These are phyloP conservation scores for Trapa bicornis DNA, from an alignment of 345 rosid species.

Conservation along the genomic window DNA sequence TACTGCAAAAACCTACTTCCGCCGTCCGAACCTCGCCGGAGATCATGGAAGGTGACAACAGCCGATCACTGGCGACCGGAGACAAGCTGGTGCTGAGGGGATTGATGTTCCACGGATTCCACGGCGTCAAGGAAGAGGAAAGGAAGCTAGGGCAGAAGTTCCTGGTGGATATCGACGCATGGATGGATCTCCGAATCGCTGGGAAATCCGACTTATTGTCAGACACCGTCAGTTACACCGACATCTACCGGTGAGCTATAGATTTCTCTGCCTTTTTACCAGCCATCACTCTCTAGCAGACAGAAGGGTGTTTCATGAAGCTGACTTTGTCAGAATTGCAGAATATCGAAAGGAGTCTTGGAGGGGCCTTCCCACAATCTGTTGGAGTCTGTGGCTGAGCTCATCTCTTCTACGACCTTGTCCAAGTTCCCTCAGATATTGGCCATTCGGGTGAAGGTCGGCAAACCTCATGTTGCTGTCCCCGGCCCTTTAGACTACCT, in stretches of 20 bases:
- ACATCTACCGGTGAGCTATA: conserved; percentile 50
- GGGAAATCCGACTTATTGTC: conserved; percentile 53
- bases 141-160: conserved; percentile 71
- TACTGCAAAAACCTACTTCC: too few species aligned
- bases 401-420: conserved; percentile 43
- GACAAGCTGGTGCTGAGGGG: conserved; percentile 74
- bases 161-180: conserved; percentile 78
- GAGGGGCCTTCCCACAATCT: conserved; percentile 66
- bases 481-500: conserved; percentile 52
- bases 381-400: conserved; percentile 68
- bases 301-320: too few species aligned
- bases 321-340: conserved; percentile 10
- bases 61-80: conserved; percentile 18
- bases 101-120: conserved; percentile 70
- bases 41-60: too few species aligned
- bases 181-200: conserved; percentile 68
- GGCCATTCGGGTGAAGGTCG: conserved; percentile 56
- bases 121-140: conserved; percentile 75
- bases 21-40: too few species aligned
- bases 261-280: too few species aligned
- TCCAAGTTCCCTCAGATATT: conserved; percentile 32
- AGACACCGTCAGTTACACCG: conserved; percentile 74
- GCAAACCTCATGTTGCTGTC: conserved; percentile 83
- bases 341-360: conserved; percentile 53
- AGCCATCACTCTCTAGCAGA: too few species aligned